Base-by-base conservation (phyloP, 306 rosid genomes). In the Fragaria vesca region DNA sequence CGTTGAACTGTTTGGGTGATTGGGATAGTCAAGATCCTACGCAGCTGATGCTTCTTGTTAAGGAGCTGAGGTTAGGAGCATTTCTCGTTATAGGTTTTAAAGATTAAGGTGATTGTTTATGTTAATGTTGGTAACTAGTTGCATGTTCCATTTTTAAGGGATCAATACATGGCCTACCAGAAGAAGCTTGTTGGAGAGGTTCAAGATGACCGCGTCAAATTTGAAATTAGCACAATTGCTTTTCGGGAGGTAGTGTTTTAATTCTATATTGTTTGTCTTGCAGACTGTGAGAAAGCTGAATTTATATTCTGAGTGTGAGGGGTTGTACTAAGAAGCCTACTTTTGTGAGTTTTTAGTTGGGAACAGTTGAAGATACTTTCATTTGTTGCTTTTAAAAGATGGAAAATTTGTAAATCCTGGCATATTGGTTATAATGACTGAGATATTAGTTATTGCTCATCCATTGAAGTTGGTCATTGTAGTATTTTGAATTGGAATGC, bases 171-270 rank as follows among this genome's bases (percentile, higher is more conserved):
- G 79, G 69, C 83, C 32, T 91, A 90, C 84, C 95, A 90, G 82
- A 81, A 71, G 84, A 88, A 75, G 86, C 84, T 83, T 8, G 96
- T 96, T 26, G 94, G 81, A 74, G 91, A 87, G 78, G 94, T 96
- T 13, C 93, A 93, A 47, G 99, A 96, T 71, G 99, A 90, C 47
- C 83, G 98, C 21, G 83, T 96, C 91, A 96, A 84, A 79, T 96
- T 96, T 74, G 99, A 96, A 85, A 70, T 91, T 75, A 88, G 94
- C 82, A 96, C 99, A 43, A 83, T 93, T 79, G 26, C 90, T 40
- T 84, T 88, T 32, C 87, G 98, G 80, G 98, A 96, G 99, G 99
- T 91, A 91, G 67, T 66, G 51, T 45, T 36, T 76, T 17, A 15
- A 6, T 38, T 72, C 43, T 10, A 20, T 50, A 50, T 26, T 18